Evolutionary conservation across 169 alveolate species (phyloP).

Genomic region (Hammondia hammondi): DNA sequence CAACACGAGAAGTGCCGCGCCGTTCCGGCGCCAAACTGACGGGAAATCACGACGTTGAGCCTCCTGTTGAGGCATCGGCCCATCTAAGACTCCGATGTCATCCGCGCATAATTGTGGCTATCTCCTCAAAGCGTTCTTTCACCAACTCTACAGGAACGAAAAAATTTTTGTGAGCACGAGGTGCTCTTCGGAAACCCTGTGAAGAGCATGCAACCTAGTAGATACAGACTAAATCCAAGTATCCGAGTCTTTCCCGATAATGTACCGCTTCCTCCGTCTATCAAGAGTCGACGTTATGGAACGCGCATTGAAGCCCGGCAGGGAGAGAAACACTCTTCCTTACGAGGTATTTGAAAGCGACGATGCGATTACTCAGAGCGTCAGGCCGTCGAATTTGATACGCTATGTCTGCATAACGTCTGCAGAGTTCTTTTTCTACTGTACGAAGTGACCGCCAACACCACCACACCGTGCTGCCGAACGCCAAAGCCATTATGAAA

Average conservation of each 20-base stretch:
- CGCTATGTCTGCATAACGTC: constrained; percentile 71
- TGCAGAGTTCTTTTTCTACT: constrained; percentile 54
- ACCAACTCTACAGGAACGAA: background rate
- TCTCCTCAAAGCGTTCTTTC: too few species aligned
- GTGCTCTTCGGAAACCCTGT: background rate
- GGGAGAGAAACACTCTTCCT: background rate
- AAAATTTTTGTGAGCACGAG: background rate
- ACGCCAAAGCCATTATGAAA: background rate
- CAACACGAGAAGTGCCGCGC: too few species aligned
- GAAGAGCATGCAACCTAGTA: background rate
- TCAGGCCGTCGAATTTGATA: constrained; percentile 76
- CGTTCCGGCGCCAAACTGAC: too few species aligned
- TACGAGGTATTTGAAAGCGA: constrained; percentile 72
- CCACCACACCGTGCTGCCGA: constrained; percentile 53
- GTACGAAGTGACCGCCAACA: constrained; percentile 65
- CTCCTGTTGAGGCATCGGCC: too few species aligned
- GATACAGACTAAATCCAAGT: background rate
- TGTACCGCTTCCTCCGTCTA: background rate
- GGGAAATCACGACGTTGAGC: too few species aligned
- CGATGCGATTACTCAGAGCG: constrained; percentile 62
- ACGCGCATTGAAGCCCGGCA: background rate
- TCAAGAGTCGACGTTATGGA: background rate
- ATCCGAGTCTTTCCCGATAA: background rate
- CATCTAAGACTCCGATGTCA: too few species aligned
- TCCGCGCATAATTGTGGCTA: too few species aligned